Evolutionary conservation across 441 rosid species (phyloP).

Genomic region (Euphorbia corollata): DNA sequence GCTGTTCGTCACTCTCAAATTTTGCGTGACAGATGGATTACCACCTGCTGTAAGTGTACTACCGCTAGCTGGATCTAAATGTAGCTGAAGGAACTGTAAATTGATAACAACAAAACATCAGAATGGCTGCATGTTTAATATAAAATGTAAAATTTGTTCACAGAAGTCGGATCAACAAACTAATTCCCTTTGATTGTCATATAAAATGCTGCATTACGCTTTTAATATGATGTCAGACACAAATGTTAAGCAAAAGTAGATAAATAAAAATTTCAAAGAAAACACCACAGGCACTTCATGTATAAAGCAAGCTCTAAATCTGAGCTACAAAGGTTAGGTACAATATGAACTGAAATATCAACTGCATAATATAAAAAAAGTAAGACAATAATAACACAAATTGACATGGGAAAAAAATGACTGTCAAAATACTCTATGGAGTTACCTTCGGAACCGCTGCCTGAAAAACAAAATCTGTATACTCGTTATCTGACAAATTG

Average conservation of each 20-base stretch:
- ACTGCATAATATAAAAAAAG: no score
- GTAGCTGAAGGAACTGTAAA: constrained; percentile 87
- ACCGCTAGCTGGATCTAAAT: constrained; percentile 87
- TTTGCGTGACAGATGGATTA: constrained; percentile 57
- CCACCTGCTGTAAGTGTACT: constrained; percentile 58
- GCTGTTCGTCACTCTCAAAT: constrained; percentile 69
- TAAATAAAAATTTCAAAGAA: no score
- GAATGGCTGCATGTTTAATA: no score
- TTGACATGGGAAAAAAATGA: background rate
- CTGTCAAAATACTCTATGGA: constrained; percentile 15
- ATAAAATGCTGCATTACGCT: background rate
- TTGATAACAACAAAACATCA: constrained; percentile 12
- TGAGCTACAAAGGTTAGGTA: no score
- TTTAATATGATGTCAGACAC: background rate
- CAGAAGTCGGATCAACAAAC: background rate
- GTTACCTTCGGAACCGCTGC: constrained; percentile 99
- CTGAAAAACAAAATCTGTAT: constrained; percentile 80
- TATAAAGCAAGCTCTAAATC: constrained; percentile 6
- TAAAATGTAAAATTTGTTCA: background rate
- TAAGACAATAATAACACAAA: background rate
- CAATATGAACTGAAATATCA: no score
- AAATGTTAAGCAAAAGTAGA: background rate
- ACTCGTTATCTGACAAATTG: constrained; percentile 55
- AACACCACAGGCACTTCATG: background rate
- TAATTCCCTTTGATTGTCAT: background rate